Evolutionary conservation across 768 basidiomycete species (phyloP), one percentile per base, ranked within the genome.

Genomic region (Lepiota venenata): DNA sequence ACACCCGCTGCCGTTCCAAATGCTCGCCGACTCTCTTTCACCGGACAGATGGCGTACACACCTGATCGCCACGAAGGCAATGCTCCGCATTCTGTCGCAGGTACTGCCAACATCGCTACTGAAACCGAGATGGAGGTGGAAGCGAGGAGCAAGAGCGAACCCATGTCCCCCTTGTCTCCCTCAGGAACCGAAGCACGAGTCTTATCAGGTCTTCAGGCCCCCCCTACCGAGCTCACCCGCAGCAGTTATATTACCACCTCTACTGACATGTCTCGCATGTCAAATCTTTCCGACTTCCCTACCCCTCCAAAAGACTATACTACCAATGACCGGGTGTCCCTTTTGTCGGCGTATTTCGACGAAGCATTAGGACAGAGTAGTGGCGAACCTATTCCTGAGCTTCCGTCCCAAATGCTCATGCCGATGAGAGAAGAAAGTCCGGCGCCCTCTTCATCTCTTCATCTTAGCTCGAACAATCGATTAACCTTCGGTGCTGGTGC

Each of bases 271-370:
- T 89, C 88, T 0, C 76, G 77, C 27, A 89, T 90, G 74, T 88
- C 87, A 1, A 75, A 76, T 8, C 74, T 89, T 12, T 88, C 85
- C 3, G 88, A 88, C 61, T 90, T 90, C 63, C 88, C 87, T 1
- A 69, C 68, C 8, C 87, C 87, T 2, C 87, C 87, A 49, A 60
- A 46, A 56, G 60, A 44, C 50, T 58, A 15, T 16, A 25, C 44
- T 47, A 60, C 67, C 22, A 60, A 62, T 40, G 64, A 64, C 37
- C 72, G 72, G 46, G 65, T 74, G 59, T 75, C 77, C 7, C 64
- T 78, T n/a, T 54, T 81, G 18, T 71, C 72, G 36, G 66, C 80
- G 0, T 80, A 74, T 55, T 74, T 75, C 57, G 74, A 76, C 27
- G 66, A 70, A 15, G 60, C 62, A 9, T 32, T 32, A 11, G 11